Conservation (phyloP, 768 basidiomycete genomes). For the Butyriboletus loyo region DNA sequence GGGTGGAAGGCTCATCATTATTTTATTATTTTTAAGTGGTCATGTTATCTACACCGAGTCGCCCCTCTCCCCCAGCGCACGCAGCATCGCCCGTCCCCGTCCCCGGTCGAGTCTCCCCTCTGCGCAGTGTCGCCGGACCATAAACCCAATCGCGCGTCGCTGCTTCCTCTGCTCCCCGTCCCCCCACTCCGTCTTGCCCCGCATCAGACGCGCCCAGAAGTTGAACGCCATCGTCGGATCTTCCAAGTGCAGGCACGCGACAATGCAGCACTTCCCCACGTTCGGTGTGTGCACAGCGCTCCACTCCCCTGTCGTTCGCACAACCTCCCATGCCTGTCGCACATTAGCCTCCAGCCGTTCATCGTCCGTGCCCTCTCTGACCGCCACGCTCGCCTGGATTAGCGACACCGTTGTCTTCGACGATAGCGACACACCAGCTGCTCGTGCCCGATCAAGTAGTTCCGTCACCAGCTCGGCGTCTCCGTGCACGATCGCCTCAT, state of each 20-base stretch:
- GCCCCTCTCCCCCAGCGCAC: constrained; percentile 13
- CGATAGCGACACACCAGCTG: constrained; percentile 38
- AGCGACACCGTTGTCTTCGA: constrained; percentile 49
- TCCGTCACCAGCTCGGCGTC: constrained; percentile 43
- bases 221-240: constrained; percentile 53
- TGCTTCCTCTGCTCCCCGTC: constrained; percentile 44
- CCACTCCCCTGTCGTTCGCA: constrained; percentile 36
- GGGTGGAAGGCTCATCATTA: too few species aligned
- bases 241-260: constrained; percentile 45
- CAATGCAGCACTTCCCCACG: constrained; percentile 51
- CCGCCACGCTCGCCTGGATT: constrained; percentile 40
- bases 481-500: constrained; percentile 47
- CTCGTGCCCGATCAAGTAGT: constrained; percentile 41
- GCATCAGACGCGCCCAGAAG: constrained; percentile 56
- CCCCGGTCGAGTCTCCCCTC: constrained; percentile 26
- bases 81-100: constrained; percentile 19
- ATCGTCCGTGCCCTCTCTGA: constrained; percentile 25
- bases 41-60: constrained; percentile 9
- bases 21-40: background rate
- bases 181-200: constrained; percentile 43
- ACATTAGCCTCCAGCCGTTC: constrained; percentile 35
- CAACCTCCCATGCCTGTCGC: constrained; percentile 39
- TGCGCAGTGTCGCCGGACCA: constrained; percentile 30
- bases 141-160: constrained; percentile 40
- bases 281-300: constrained; percentile 41